Base-by-base conservation (phyloP, 106 monocot genomes). In the Iris macrosiphon region DNA sequence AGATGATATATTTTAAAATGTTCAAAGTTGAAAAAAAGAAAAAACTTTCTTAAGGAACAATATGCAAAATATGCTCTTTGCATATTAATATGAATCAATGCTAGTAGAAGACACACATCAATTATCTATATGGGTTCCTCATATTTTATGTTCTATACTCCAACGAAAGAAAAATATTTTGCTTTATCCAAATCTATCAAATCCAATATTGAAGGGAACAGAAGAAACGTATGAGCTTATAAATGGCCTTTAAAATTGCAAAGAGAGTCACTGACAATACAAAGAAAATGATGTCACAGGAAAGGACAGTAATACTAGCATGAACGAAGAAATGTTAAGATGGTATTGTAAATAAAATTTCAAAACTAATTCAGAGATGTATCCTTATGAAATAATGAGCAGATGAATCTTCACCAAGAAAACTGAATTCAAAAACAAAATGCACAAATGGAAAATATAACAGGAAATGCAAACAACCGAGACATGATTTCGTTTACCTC, bases 401-500 rank as follows among this genome's bases (percentile, higher is more conserved):
- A n/a, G n/a, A n/a, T n/a, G n/a, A n/a, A n/a, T n/a, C n/a, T n/a
- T n/a, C n/a, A n/a, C n/a, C n/a, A n/a, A n/a, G n/a, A n/a, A n/a
- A n/a, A n/a, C n/a, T n/a, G n/a, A n/a, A n/a, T n/a, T n/a, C n/a
- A n/a, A n/a, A n/a, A n/a, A n/a, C n/a, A n/a, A n/a, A n/a, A n/a
- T n/a, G n/a, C n/a, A n/a, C n/a, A n/a, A n/a, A n/a, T n/a, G n/a
- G n/a, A n/a, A n/a, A n/a, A n/a, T n/a, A n/a, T n/a, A n/a, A n/a
- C n/a, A n/a, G n/a, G n/a, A n/a, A n/a, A n/a, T n/a, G n/a, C n/a
- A n/a, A n/a, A n/a, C n/a, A n/a, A n/a, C n/a, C n/a, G n/a, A n/a
- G n/a, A n/a, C n/a, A n/a, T n/a, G n/a, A 52, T 40, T 32, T 56
- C 30, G 40, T 45, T n/a, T 79, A 93, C 92, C 92, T 93, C 77